Conservation (phyloP, 352 stramenopile genomes). For the Phytophthora ramorum region DNA sequence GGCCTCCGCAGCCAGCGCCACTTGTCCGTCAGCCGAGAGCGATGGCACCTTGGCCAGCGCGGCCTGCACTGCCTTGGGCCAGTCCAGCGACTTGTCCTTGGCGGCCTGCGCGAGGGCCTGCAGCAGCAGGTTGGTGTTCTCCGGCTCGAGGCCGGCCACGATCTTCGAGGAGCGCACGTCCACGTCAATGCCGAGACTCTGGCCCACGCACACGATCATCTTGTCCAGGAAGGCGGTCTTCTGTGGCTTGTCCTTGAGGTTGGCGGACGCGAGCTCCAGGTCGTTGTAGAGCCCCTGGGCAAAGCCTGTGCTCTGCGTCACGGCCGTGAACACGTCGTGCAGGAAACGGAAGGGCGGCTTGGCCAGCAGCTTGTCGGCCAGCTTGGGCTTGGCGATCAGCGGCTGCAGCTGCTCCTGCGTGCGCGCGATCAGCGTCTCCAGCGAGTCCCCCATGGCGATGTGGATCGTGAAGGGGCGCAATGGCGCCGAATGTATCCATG, state of each 20-base stretch:
- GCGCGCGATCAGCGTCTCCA: constrained; percentile 75
- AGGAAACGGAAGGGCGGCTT: constrained; percentile 98
- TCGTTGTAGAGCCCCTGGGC: constrained; percentile 83
- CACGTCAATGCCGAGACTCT: constrained; percentile 66
- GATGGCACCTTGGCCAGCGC: constrained; percentile 73
- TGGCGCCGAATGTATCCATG: background rate
- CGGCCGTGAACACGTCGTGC: constrained; percentile 93
- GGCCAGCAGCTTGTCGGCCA: constrained; percentile 94
- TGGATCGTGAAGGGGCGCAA: constrained; percentile 16
- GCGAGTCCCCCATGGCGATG: constrained; percentile 54
- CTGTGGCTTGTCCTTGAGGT: constrained; percentile 89
- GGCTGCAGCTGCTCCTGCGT: constrained; percentile 88
- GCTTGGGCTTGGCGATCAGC: constrained; percentile 94
- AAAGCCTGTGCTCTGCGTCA: constrained; percentile 90
- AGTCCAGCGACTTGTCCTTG: constrained; percentile 70
- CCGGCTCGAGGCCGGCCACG: constrained; percentile 81
- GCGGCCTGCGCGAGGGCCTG: constrained; percentile 69
- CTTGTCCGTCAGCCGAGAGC: constrained; percentile 56
- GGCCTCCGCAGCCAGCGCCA: constrained; percentile 19
- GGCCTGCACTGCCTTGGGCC: constrained; percentile 65
- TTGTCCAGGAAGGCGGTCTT: constrained; percentile 90
- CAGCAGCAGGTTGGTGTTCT: constrained; percentile 88
- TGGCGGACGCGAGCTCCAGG: constrained; percentile 78
- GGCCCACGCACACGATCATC: constrained; percentile 83
- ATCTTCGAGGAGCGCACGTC: constrained; percentile 88